These are phyloP conservation scores for Hibiscus trionum DNA, from an alignment of 345 rosid species.

Conservation along the genomic window DNA sequence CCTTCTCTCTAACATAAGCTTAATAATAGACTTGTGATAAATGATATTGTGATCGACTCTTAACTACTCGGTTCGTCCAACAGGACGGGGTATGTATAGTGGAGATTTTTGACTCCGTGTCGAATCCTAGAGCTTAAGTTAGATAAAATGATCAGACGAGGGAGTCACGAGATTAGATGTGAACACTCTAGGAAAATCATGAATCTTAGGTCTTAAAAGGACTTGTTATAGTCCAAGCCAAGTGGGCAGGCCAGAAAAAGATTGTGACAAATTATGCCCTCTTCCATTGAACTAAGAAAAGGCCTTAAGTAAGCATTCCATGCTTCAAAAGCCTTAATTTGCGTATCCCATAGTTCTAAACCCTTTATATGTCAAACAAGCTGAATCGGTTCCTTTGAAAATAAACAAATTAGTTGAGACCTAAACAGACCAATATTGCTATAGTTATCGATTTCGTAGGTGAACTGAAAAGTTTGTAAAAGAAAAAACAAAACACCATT, in stretches of 20 bases:
- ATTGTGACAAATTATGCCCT: not conserved
- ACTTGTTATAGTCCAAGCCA: not conserved
- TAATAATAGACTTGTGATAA: no score
- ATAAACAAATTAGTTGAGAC: no score
- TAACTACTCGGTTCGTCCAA: no score
- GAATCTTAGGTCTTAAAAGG: not conserved
- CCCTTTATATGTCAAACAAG: not conserved
- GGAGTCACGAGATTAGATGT: not conserved
- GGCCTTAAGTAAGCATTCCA: not conserved
- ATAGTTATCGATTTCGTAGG: not conserved
- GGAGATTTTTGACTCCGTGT: no score
- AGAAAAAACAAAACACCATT: not conserved
- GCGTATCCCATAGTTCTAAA: not conserved
- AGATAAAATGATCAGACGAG: not conserved
- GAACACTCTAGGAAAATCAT: no score
- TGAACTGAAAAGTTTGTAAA: not conserved
- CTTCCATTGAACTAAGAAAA: not conserved
- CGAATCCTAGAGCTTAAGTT: no score
- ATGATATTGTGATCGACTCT: no score
- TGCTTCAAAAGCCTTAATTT: not conserved
- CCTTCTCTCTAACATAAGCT: not conserved
- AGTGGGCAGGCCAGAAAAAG: not conserved
- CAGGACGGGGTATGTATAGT: no score
- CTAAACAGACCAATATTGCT: no score
- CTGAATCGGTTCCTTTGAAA: not conserved